phyloP scores from a whole-genome alignment of 2,329 filamentous ascomycete species.

The Volutella citrinella region DNA sequence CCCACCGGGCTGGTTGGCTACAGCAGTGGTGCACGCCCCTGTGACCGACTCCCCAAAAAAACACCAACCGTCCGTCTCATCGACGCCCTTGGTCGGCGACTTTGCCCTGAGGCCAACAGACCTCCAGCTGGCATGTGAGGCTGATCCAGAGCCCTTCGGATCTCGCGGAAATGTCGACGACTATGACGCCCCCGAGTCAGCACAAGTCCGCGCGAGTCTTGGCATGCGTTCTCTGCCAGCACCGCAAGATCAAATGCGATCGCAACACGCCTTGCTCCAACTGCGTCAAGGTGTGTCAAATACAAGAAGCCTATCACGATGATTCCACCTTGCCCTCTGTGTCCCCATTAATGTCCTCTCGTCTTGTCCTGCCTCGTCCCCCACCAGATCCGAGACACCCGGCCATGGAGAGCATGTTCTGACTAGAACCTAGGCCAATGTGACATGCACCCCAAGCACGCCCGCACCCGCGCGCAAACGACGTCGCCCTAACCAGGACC shows the following conservation, averaged over 20 bases:
- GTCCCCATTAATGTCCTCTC: neutral
- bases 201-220: conserved; percentile 45
- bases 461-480: conserved; percentile 59
- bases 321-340: neutral
- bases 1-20: no score
- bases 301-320: no score
- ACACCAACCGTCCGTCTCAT: no score
- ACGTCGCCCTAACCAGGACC: conserved; percentile 57
- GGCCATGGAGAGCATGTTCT: conserved; percentile 2
- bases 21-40: no score
- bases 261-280: conserved; percentile 58
- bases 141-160: conserved; percentile 11
- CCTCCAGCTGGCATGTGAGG: conserved; percentile 28
- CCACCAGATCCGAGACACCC: conserved; percentile 4
- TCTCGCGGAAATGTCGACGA: conserved; percentile 30
- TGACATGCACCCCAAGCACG: conserved; percentile 57
- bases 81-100: no score
- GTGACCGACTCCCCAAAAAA: no score
- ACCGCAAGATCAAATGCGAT: conserved; percentile 62
- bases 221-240: conserved; percentile 57
- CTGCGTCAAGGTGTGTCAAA: conserved; percentile 51
- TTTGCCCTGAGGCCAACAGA: no score
- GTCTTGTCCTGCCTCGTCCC: conserved; percentile 1
- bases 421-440: conserved; percentile 45
- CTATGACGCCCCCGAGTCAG: conserved; percentile 21